Evolutionary conservation across 495 filamentous ascomycete species (phyloP).

Genomic region (Letharia columbiana): DNA sequence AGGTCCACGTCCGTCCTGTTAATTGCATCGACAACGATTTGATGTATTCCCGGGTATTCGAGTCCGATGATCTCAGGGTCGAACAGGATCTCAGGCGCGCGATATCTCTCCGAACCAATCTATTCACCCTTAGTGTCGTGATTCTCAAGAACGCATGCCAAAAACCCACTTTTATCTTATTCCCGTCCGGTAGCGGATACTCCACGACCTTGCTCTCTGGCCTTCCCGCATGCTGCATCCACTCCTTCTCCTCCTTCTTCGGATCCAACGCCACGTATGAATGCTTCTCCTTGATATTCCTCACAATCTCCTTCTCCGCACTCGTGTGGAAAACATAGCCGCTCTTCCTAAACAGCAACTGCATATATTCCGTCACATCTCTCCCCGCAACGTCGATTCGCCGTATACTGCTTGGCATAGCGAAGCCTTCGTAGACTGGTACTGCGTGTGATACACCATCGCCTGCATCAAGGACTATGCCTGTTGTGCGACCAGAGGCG

Average conservation of each 20-base stretch:
- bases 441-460: constrained; percentile 97
- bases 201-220: constrained; percentile 65
- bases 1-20: constrained; percentile 96
- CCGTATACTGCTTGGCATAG: constrained; percentile 87
- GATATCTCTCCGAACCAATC: constrained; percentile 86
- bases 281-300: constrained; percentile 91
- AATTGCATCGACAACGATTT: constrained; percentile 95
- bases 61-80: constrained; percentile 94
- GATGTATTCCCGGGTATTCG: constrained; percentile 94
- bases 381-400: constrained; percentile 96
- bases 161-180: constrained; percentile 69
- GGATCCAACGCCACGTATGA: constrained; percentile 88
- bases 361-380: constrained; percentile 94
- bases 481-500: constrained; percentile 91
- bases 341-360: constrained; percentile 81
- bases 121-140: constrained; percentile 28
- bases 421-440: constrained; percentile 96
- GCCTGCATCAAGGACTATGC: constrained; percentile 89
- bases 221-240: constrained; percentile 57
- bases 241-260: constrained; percentile 93
- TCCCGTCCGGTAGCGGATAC: constrained; percentile 84
- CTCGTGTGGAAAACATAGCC: constrained; percentile 95
- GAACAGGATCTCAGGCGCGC: constrained; percentile 95
- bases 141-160: neutral
- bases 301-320: constrained; percentile 95